phyloP scores from a whole-genome alignment of 768 basidiomycete genomes.

The Tulasnella calospora region DNA sequence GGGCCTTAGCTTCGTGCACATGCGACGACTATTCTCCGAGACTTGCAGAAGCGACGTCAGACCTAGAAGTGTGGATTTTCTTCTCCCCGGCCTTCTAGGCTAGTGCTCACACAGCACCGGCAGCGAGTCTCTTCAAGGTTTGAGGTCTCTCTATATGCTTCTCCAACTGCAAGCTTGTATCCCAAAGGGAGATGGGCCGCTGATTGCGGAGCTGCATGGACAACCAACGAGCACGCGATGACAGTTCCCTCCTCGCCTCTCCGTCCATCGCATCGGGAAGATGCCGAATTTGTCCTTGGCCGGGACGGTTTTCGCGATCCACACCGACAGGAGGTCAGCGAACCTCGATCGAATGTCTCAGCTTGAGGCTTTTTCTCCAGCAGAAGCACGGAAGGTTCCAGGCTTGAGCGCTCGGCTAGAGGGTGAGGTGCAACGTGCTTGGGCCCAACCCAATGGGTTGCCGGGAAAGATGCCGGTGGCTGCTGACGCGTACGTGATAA shows the following conservation, averaged over 20 bases:
- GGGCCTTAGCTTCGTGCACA: not conserved
- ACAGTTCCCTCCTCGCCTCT: too few relatives aligned
- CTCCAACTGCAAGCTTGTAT: not conserved
- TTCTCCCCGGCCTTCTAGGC: not conserved
- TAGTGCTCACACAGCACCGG: not conserved
- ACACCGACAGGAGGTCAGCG: not conserved
- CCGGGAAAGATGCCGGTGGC: not conserved
- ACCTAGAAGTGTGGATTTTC: not conserved
- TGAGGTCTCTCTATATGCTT: not conserved
- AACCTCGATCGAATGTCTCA: not conserved
- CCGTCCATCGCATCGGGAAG: not conserved
- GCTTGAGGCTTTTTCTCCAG: not conserved
- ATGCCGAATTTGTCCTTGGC: not conserved
- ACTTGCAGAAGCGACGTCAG: not conserved
- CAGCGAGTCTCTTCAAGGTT: not conserved
- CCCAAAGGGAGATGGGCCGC: not conserved
- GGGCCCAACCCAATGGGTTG: not conserved
- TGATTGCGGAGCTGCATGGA: not conserved
- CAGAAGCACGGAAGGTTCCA: not conserved
- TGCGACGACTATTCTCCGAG: not conserved
- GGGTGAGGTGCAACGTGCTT: not conserved
- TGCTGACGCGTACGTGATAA: not conserved
- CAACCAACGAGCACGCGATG: not conserved
- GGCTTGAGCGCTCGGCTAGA: not conserved
- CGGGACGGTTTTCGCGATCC: not conserved